Evolutionary conservation across 2,329 filamentous ascomycete genomes (phyloP), one percentile per base, ranked within the genome.

Genomic region (Falciphora oryzae): DNA sequence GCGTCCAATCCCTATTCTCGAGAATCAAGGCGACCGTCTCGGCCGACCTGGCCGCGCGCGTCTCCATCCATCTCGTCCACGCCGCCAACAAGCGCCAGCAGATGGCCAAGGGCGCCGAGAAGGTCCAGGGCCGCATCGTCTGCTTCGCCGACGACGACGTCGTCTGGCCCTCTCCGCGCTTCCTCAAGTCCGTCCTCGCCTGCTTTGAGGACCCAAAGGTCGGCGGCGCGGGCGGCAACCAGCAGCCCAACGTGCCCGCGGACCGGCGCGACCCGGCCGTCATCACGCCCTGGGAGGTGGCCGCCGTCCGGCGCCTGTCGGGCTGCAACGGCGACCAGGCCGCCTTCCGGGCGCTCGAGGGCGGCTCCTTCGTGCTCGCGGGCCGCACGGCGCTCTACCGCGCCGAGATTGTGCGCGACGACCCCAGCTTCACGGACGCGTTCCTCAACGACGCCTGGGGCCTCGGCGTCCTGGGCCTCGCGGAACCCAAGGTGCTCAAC

Each of bases 81-180:
- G 11, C 62, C 2, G 66, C 70, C 16, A 73, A 72, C 65, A 74
- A 74, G 63, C 69, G 73, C 0, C 59, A 29, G 7, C 73, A 75
- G 64, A 65, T 74, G 7, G 65, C 69, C 2, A 38, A 27, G 0
- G 73, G 71, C 0, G 70, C 74, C 38, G 66, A 67, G 16, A 25
- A 57, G 4, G 66, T 68, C 31, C 65, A 13, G 8, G 72, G 72
- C 8, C 59, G 57, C 2, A 70, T 75, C 5, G 16, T 74, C 1
- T 69, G 69, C 0, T 50, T 73, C 0, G 73, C 71, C 1, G 73
- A 74, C 6, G 73, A 74, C n/a, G 73, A 74, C 44, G 69, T 69
- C 28, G 66, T 66, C 22, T 74, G 70, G 70, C 64, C 59, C 4
- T 62, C 63, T 0, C 1, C 58, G 0, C 31, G 65, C 4, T 66